A percentile compares a stretch with the other conserved stretches of the same genome.
These are phyloP conservation scores for Termitomyces titanicus DNA, from an alignment of 768 basidiomycete genomes.

Conservation along the genomic window DNA sequence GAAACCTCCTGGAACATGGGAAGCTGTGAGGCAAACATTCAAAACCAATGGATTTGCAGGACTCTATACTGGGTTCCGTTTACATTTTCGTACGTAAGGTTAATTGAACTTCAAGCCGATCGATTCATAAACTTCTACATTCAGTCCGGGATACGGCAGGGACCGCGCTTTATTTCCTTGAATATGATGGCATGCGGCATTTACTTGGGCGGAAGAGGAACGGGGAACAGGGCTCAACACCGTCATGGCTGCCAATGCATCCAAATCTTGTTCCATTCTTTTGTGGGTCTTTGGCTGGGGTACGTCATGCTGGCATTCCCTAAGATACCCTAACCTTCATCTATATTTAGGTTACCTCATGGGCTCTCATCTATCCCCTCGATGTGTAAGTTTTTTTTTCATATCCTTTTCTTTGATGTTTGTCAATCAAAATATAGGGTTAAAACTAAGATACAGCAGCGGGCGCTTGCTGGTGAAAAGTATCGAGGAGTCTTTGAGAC, in stretches of 20 bases:
- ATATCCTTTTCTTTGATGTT: not conserved
- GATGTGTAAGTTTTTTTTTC: constrained; percentile 65
- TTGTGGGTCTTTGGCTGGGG: constrained; percentile 88
- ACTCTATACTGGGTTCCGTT: constrained; percentile 78
- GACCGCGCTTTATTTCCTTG: constrained; percentile 89
- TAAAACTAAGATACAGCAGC: constrained; percentile 95
- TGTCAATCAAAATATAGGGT: constrained; percentile 41
- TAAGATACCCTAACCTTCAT: constrained; percentile 3
- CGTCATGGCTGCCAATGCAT: constrained; percentile 84
- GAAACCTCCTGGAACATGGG: constrained; percentile 75
- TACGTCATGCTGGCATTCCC: constrained; percentile 27
- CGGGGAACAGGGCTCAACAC: constrained; percentile 78
- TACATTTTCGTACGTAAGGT: constrained; percentile 72
- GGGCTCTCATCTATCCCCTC: constrained; percentile 91
- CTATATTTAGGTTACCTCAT: constrained; percentile 56
- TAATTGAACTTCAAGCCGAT: constrained; percentile 1
- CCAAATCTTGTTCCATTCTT: constrained; percentile 81
- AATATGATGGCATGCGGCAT: constrained; percentile 91
- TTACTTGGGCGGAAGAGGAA: constrained; percentile 72
- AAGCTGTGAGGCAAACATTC: constrained; percentile 80
- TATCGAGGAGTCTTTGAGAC: constrained; percentile 74
- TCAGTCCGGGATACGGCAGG: constrained; percentile 86
- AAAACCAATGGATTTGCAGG: constrained; percentile 57
- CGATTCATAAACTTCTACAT: not conserved
- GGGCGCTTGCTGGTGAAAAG: constrained; percentile 76